phyloP scores from a whole-genome alignment of 169 alveolate genomes.

The Plasmodium cynomolgi region DNA sequence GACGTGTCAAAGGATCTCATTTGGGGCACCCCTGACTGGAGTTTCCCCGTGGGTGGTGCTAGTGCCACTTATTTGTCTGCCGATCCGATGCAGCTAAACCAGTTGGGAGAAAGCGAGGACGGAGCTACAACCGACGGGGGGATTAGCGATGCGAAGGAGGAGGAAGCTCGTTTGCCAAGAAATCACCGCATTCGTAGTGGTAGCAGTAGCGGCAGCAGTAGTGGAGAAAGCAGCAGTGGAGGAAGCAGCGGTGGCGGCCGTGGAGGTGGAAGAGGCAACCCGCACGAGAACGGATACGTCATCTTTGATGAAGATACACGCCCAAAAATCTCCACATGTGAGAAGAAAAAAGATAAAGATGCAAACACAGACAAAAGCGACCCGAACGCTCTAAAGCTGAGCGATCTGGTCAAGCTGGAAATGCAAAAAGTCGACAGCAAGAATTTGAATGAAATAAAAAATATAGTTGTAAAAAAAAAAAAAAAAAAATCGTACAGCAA shows the following conservation, averaged over 20 bases:
- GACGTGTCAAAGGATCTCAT: conserved; percentile 76
- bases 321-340: background rate
- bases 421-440: conserved; percentile 6
- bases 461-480: conserved; percentile 4
- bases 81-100: background rate
- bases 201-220: background rate
- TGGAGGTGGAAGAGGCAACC: background rate
- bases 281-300: background rate
- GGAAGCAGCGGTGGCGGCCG: background rate
- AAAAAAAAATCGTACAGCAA: conserved; percentile 22
- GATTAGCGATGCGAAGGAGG: background rate
- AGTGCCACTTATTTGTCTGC: background rate
- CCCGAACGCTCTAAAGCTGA: conserved; percentile 12
- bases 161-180: background rate
- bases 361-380: background rate
- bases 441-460: conserved; percentile 10
- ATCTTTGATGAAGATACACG: background rate
- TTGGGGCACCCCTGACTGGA: conserved; percentile 81
- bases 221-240: background rate
- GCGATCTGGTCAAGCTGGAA: conserved; percentile 31
- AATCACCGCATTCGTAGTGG: background rate
- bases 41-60: background rate
- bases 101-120: background rate
- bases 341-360: conserved; percentile 5
- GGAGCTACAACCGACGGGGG: background rate